A percentile compares a stretch with the other conserved stretches of the same genome.
phyloP scores from a whole-genome alignment of 1,284 basidiomycete genomes.

The Austroboletus novae-zelandiae region DNA sequence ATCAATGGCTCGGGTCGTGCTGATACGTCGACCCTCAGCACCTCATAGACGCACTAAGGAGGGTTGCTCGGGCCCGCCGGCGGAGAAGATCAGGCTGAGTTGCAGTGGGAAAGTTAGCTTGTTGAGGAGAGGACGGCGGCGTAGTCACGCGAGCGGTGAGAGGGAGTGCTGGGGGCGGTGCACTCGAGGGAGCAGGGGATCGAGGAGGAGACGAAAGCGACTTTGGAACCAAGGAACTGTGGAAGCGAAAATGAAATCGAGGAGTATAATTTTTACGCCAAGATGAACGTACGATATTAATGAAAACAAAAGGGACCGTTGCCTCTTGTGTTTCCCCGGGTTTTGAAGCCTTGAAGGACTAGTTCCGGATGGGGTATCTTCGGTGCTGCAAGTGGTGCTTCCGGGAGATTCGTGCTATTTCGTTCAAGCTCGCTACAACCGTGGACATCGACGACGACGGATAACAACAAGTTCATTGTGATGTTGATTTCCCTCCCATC shows the following conservation, averaged over 20 bases:
- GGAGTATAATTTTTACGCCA: neutral
- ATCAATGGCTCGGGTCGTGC: too few relatives aligned
- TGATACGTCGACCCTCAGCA: too few relatives aligned
- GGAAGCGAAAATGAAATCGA: constrained; percentile 3
- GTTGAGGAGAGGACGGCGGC: neutral
- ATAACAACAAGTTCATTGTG: constrained; percentile 44
- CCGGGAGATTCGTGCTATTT: constrained; percentile 29
- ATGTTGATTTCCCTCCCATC: constrained; percentile 30
- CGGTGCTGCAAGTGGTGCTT: constrained; percentile 8
- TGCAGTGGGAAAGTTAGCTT: constrained; percentile 19
- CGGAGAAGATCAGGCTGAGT: constrained; percentile 44
- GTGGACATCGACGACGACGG: constrained; percentile 54
- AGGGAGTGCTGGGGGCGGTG: constrained; percentile 25
- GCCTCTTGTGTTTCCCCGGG: constrained; percentile 49
- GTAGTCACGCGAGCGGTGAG: constrained; percentile 2
- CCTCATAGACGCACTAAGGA: too few relatives aligned
- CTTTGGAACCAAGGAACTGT: constrained; percentile 42
- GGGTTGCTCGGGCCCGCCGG: constrained; percentile 65
- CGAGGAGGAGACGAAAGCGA: constrained; percentile 13
- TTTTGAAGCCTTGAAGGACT: constrained; percentile 24
- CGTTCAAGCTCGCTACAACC: constrained; percentile 38
- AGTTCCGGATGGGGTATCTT: constrained; percentile 2
- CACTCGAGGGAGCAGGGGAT: constrained; percentile 27
- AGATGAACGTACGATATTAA: constrained; percentile 52
- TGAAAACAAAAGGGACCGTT: constrained; percentile 63